These are phyloP conservation scores for Podospora tetraspora DNA, from an alignment of 495 filamentous ascomycete species.

Conservation along the genomic window DNA sequence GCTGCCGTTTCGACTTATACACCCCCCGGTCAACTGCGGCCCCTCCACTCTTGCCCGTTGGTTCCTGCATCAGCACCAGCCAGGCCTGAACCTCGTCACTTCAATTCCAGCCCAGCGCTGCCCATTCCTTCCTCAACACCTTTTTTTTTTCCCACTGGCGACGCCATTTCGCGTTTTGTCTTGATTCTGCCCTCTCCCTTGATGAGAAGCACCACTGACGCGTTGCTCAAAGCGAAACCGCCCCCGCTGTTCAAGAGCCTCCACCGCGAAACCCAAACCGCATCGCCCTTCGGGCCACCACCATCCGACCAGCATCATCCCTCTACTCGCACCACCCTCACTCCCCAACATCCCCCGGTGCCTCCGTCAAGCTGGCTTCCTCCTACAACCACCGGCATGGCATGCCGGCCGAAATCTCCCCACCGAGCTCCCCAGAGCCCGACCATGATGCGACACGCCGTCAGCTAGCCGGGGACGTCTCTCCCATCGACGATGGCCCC, in stretches of 20 bases:
- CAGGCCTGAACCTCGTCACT: neutral
- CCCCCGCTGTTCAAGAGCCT: constrained; percentile 31
- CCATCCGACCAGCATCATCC: constrained; percentile 36
- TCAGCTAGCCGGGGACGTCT: constrained; percentile 40
- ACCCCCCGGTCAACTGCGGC: neutral
- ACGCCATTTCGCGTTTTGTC: neutral
- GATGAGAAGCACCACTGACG: neutral
- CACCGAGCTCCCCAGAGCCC: constrained; percentile 45
- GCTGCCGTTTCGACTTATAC: constrained; percentile 8
- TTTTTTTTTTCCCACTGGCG: neutral
- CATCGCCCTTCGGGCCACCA: constrained; percentile 29
- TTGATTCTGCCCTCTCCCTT: neutral
- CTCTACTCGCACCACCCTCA: constrained; percentile 31
- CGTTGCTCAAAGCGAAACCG: constrained; percentile 21
- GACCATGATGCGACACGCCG: constrained; percentile 18
- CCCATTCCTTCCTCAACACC: neutral
- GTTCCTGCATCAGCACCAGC: constrained; percentile 9
- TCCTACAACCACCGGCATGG: constrained; percentile 27
- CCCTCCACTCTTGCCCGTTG: neutral
- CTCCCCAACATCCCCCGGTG: constrained; percentile 21
- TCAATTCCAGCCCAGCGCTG: neutral
- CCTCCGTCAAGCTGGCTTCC: constrained; percentile 34
- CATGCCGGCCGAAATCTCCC: constrained; percentile 37
- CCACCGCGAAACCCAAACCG: constrained; percentile 32
- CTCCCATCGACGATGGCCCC: constrained; percentile 48